Evolutionary conservation across 2,329 filamentous ascomycete genomes (phyloP), one percentile per base, ranked within the genome.

Genomic region (Arthrobotrys conoides): DNA sequence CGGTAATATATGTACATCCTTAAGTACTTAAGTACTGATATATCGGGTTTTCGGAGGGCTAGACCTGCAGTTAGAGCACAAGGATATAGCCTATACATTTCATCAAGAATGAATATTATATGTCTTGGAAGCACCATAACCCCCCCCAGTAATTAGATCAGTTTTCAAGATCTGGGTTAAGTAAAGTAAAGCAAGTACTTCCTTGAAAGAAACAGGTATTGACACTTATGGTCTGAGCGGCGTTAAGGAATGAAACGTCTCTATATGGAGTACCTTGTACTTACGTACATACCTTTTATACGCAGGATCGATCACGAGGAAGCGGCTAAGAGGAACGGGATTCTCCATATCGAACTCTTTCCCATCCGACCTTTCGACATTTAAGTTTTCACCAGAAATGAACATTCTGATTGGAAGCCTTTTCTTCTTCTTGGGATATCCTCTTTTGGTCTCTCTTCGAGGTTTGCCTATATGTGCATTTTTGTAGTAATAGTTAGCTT

Each of bases 221-320:
- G 36, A 61, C 57, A 33, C 44, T 61, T 61, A 27, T 44, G 20
- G 57, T 44, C 57, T 44, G 57, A 61, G 57, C 57, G 57, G 57
- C 57, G 33, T 61, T 61, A 61, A 61, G 55, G 55, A 61, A 61
- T 61, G 55, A 38, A 57, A 38, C 53, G 30, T 57, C 27, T 57
- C 30, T 36, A 33, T 16, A 1, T n/a, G n/a, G n/a, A n/a, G n/a
- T n/a, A n/a, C n/a, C n/a, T n/a, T n/a, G n/a, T n/a, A n/a, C n/a
- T n/a, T 46, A 46, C 16, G 41, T 3, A 18, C 2, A 3, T 2
- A 14, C 41, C 14, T 14, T 18, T 20, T 61, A 61, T 61, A 61
- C 20, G 20, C n/a, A 59, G n/a, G 30, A 59, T 46, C 44, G 30
- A 59, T 46, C 44, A 46, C 44, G 44, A 46, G 44, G 18, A 36